Evolutionary conservation across 2,329 filamentous ascomycete species (phyloP), one percentile per base, ranked within the genome.

Genomic region (Grosmannia huntii): DNA sequence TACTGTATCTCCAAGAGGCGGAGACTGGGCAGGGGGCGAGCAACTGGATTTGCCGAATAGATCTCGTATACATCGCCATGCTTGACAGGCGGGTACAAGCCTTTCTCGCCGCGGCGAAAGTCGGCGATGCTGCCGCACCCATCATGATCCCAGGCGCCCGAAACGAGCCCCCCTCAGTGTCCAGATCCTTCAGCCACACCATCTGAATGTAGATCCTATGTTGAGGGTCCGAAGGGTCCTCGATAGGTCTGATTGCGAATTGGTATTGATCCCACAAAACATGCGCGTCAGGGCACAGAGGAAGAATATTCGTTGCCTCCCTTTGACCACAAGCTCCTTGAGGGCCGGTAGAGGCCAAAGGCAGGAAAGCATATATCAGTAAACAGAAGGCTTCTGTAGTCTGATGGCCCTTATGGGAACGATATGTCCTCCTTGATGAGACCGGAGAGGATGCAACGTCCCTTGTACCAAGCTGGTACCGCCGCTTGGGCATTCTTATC

Each of bases 11-110:
- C 23, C 27, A 60, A 12, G 4, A 56, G 19, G 1, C 25, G 53
- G 5, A 33, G 5, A 27, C 49, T 58, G 2, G 59, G 59, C 7
- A 60, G 49, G 3, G 59, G 56, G 16, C 16, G 11, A 2, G 11
- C 12, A 11, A 19, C 38, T 4, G 52, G 59, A 48, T 60, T 53
- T 4, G 27, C 1, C 5, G 59, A 58, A 3, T 33, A 19, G 4
- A 60, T n/a, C 31, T 58, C 27, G 28, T 60, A 60, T 10, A 58
- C 53, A n/a, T 60, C 59, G 5, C 59, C 59, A 27, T 58, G 56
- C 38, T 28, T 21, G 36, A 55, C 36, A 16, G 36, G 19, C 36
- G 53, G 53, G 23, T n/a, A 54, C 53, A 54, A 7, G 36, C 10
- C 19, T 2, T 28, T 33, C 4, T 44, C 21, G 4, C 53, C 53